Base-by-base conservation (phyloP, 345 rosid species). In the Bruguiera parviflora region DNA sequence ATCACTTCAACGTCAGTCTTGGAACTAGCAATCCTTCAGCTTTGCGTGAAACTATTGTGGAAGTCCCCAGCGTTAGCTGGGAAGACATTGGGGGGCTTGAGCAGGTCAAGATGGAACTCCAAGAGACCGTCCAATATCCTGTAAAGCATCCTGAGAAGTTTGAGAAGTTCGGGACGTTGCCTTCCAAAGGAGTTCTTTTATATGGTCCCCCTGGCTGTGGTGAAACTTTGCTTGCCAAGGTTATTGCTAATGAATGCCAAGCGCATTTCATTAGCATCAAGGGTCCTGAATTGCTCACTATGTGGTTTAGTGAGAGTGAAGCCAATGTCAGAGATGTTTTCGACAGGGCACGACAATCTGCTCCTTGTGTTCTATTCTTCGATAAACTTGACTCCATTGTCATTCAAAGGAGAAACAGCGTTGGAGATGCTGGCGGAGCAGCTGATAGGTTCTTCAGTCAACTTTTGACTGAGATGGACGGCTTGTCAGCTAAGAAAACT, bases 271-370 rank as follows among this genome's bases (percentile, higher is more conserved):
- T 33, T 33, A 6, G 35, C 35, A 33, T 33, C 8, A 6, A 33
- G 35, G 35, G 35, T 33, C 35, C 35, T 5, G 8, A 6, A 75
- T 28, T 79, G 51, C 49, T 79, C 28, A 79, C 79, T 51, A 75
- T 75, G 82, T 79, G 82, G 79, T 79, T 79, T 60, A 79, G 82
- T 33, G 82, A 79, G 56, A 71, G 82, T 65, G 82, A 79, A 61
- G 82, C 79, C 43, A 75, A 79, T 68, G 82, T 75, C 24, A 66
- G 77, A 33, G 79, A 75, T 52, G 71, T 7, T 6, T 33, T 33
- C 8, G 8, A 33, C 35, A 6, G 6, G 35, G 35, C 35, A 33
- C 8, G 8, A 33, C 82, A 75, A 46, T 79, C 82, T 47, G 82
- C 79, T 61, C 79, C 82, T 2, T 79, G 82, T 22, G 79, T 71